These are phyloP conservation scores for Anisodus acutangulus DNA, from an alignment of 257 asterid species.

Conservation along the genomic window DNA sequence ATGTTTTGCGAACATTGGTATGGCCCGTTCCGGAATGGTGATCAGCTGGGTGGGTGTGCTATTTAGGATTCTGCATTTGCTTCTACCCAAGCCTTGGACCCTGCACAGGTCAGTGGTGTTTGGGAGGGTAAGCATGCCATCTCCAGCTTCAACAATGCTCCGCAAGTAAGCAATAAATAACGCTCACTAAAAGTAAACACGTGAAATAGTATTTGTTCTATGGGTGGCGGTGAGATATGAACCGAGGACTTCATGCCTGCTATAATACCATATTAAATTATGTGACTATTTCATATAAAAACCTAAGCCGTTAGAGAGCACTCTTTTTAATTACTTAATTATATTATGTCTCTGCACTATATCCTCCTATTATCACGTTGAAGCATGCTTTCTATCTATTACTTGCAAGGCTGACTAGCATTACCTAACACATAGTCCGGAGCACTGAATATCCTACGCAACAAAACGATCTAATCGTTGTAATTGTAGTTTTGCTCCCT, in stretches of 20 bases:
- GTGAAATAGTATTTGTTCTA: neutral
- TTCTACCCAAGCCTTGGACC: slow-evolving; percentile 59
- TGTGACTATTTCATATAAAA: neutral
- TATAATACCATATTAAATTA: neutral
- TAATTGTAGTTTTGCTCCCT: neutral
- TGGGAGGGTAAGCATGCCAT: slow-evolving; percentile 60
- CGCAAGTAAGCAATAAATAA: slow-evolving; percentile 35
- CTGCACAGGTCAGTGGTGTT: slow-evolving; percentile 51
- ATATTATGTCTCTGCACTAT: neutral
- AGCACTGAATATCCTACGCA: neutral
- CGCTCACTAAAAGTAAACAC: neutral
- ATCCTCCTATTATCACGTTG: neutral
- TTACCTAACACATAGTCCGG: neutral
- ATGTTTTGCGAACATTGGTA: slow-evolving; percentile 92
- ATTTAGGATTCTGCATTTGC: slow-evolving; percentile 94
- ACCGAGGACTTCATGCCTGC: neutral
- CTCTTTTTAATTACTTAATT: neutral
- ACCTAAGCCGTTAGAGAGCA: neutral
- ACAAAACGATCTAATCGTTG: neutral
- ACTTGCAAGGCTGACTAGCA: neutral
- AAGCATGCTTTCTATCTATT: neutral
- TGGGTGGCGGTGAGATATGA: neutral
- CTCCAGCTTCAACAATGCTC: slow-evolving; percentile 47
- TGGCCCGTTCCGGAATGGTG: slow-evolving; percentile 95
- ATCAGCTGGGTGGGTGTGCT: slow-evolving; percentile 93